Conservation (phyloP, 2,329 filamentous ascomycete genomes). For the Emmonsiellopsis sp. region DNA sequence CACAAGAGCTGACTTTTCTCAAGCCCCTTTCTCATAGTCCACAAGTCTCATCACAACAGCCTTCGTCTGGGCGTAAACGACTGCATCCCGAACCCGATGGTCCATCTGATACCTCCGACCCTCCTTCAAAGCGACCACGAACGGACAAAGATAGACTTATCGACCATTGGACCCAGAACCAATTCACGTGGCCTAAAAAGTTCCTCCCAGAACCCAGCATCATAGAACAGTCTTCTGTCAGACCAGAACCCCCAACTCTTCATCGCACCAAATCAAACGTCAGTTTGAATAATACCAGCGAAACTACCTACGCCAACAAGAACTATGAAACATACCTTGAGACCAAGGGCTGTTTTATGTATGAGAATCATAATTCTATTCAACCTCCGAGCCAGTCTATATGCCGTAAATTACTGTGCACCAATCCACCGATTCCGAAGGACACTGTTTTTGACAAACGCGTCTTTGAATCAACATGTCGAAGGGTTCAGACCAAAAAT, state of each 20-base stretch:
- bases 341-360: neutral
- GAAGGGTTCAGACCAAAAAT: neutral
- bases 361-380: neutral
- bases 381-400: neutral
- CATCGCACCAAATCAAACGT: neutral
- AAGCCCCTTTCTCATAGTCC: neutral
- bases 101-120: neutral
- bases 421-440: neutral
- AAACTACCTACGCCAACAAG: neutral
- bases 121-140: neutral
- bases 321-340: constrained; percentile 1
- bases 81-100: neutral
- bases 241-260: neutral
- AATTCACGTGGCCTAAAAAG: neutral
- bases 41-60: neutral
- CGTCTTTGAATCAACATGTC: neutral
- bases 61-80: neutral
- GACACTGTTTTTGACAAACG: neutral
- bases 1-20: no score
- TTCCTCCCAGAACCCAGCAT: neutral
- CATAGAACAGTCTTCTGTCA: neutral
- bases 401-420: neutral
- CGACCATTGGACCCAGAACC: neutral
- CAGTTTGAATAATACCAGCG: neutral
- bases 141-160: constrained; percentile 2